Evolutionary conservation across 495 filamentous ascomycete species (phyloP).

Genomic region (Xylaria curta): DNA sequence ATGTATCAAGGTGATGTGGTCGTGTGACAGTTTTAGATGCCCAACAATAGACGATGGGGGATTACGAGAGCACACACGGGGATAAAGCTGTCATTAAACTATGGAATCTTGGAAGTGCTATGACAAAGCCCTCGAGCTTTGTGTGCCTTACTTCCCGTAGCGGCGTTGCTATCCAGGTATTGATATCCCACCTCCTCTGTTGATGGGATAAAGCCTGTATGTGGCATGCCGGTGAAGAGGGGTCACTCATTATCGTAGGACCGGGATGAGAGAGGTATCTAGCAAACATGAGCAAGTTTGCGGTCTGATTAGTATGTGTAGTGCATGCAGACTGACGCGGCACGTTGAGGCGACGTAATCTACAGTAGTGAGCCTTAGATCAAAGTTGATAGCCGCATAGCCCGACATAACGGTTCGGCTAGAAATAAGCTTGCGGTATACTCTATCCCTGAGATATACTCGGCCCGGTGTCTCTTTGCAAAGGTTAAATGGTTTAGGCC

Average conservation of each 20-base stretch:
- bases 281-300: not conserved
- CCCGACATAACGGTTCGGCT: not conserved
- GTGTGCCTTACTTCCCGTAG: not conserved
- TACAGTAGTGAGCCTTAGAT: not conserved
- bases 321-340: not conserved
- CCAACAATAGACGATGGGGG: not conserved
- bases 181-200: not conserved
- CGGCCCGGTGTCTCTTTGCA: not conserved
- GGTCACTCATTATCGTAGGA: not conserved
- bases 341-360: not conserved
- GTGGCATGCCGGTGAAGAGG: not conserved
- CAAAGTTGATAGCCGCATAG: not conserved
- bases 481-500: not conserved
- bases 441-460: not conserved
- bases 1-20: not conserved
- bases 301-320: not conserved
- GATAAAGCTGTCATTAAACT: not conserved
- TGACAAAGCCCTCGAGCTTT: not conserved
- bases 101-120: not conserved
- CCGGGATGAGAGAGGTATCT: not conserved
- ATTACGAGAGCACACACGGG: not conserved
- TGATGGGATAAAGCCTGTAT: not conserved
- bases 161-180: not conserved
- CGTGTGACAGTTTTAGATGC: not conserved
- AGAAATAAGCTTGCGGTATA: not conserved